These are phyloP conservation scores for Colletotrichum trifolii DNA, from an alignment of 2,329 filamentous ascomycete genomes.

Conservation along the genomic window DNA sequence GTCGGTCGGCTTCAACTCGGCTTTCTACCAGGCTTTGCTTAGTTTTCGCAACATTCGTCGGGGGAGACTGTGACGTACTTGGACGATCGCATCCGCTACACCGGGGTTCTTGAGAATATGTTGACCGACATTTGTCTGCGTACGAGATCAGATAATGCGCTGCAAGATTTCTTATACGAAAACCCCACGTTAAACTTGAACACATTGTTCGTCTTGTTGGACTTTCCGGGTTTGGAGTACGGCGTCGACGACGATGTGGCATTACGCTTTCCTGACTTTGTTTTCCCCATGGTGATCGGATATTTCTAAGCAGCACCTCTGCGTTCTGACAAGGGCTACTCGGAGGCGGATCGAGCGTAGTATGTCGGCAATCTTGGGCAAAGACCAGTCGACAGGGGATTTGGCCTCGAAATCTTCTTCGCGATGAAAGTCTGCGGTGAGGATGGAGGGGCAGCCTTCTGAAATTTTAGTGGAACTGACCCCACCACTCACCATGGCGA, in stretches of 20 bases:
- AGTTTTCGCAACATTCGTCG: constrained; percentile 28
- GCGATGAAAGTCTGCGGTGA: constrained; percentile 34
- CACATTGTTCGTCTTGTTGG: constrained; percentile 73
- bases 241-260: constrained; percentile 47
- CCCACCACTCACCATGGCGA: constrained; percentile 21
- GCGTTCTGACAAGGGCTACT: not conserved
- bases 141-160: not conserved
- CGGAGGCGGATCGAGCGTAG: too few species aligned
- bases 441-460: constrained; percentile 37
- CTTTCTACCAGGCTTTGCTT: constrained; percentile 71
- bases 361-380: not conserved
- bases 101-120: constrained; percentile 95
- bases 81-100: constrained; percentile 76
- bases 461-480: constrained; percentile 35
- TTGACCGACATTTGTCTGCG: constrained; percentile 47
- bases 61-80: constrained; percentile 39
- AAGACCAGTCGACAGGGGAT: not conserved
- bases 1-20: constrained; percentile 89
- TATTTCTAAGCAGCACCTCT: not conserved
- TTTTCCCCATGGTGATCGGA: constrained; percentile 61
- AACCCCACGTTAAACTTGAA: constrained; percentile 88
- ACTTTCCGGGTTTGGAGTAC: constrained; percentile 33
- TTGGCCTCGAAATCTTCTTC: constrained; percentile 17
- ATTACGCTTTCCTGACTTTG: constrained; percentile 63
- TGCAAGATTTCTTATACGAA: constrained; percentile 47